Conservation (phyloP, 2,329 filamentous ascomycete genomes). For the Graphilbum fragrans region DNA sequence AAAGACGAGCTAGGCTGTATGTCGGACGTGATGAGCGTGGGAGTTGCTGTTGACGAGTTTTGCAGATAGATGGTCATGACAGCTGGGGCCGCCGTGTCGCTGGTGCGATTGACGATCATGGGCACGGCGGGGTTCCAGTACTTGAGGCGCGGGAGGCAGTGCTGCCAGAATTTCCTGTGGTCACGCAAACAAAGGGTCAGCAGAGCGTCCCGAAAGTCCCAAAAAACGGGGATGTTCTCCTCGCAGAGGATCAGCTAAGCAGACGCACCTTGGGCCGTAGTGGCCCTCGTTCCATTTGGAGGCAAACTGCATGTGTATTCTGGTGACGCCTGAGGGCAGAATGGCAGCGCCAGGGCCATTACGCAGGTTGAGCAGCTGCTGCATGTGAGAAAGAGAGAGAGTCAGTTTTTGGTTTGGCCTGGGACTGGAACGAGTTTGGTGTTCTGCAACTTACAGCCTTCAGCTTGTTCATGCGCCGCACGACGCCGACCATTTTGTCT, state of each 20-base stretch:
- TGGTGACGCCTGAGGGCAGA: constrained; percentile 63
- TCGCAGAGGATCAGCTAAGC: not conserved
- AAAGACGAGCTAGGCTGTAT: constrained; percentile 35
- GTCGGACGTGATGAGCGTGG: constrained; percentile 12
- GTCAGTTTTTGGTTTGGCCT: not conserved
- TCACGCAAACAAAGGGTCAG: not conserved
- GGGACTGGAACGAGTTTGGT: not conserved
- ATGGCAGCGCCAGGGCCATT: constrained; percentile 74
- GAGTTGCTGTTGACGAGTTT: not conserved
- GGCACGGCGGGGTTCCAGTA: constrained; percentile 82
- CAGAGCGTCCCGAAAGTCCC: not conserved
- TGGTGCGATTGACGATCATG: constrained; percentile 67
- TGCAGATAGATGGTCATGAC: constrained; percentile 55
- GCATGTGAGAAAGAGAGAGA: not conserved
- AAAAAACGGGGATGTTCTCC: not conserved
- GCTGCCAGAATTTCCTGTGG: constrained; percentile 75
- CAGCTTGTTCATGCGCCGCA: constrained; percentile 63
- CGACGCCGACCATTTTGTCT: constrained; percentile 27
- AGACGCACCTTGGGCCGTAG: constrained; percentile 54
- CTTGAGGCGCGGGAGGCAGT: constrained; percentile 75
- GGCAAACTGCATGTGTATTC: constrained; percentile 65
- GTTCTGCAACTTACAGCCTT: constrained; percentile 45
- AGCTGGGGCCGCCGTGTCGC: constrained; percentile 41
- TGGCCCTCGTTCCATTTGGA: constrained; percentile 51
- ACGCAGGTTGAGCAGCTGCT: constrained; percentile 60